Percentiles rank a stretch among this genome's conserved stretches.
Conservation (phyloP, 2,329 filamentous ascomycete species). For the Chaetomiaceae sp. region DNA sequence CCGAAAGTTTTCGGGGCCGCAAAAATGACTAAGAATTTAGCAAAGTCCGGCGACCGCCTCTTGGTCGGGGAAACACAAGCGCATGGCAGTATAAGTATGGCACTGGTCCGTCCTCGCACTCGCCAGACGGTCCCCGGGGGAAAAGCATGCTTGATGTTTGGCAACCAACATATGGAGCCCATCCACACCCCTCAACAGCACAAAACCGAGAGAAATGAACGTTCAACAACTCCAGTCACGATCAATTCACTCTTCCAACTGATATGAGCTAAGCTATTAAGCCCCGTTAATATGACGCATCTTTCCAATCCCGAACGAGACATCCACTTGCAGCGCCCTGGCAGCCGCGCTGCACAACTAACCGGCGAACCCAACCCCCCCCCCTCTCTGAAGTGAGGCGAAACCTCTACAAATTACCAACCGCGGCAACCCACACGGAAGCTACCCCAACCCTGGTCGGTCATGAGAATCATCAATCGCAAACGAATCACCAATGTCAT, state of each 20-base stretch:
- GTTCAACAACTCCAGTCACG: too few relatives aligned
- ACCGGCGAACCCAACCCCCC: neutral
- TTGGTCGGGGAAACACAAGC: neutral
- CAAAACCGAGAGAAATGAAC: neutral
- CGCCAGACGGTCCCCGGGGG: too few relatives aligned
- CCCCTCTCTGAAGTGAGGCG: too few relatives aligned
- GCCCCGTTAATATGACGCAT: too few relatives aligned
- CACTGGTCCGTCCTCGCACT: neutral
- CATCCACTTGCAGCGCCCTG: neutral
- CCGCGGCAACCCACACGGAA: neutral
- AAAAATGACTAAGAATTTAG: neutral
- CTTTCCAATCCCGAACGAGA: neutral
- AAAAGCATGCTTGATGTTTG: neutral
- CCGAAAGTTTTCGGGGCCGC: slow-evolving; percentile 9
- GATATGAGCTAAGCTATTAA: neutral
- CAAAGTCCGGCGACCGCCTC: neutral
- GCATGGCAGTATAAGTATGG: neutral
- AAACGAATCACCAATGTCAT: neutral
- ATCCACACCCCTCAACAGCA: too few relatives aligned
- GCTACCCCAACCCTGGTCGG: neutral
- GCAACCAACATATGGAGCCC: too few relatives aligned
- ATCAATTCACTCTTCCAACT: too few relatives aligned
- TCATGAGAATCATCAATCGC: neutral
- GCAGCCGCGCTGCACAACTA: neutral
- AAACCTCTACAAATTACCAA: neutral